Percentiles rank a stretch among this genome's conserved stretches.
Evolutionary conservation across 2,329 filamentous ascomycete species (phyloP).

Genomic region (Lecanicillium sp.): DNA sequence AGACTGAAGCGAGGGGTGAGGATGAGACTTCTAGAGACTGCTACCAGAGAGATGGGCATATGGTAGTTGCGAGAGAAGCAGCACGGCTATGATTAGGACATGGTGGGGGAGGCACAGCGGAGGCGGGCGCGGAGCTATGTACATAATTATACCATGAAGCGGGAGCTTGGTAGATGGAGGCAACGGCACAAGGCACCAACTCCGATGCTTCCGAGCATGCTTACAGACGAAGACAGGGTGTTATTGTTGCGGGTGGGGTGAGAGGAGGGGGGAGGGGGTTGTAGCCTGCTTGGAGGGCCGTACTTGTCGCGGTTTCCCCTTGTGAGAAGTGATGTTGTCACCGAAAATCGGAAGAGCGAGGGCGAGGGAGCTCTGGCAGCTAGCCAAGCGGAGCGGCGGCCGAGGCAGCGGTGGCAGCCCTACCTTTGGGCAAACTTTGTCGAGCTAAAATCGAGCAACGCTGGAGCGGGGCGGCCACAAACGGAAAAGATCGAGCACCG

Average conservation of each 20-base stretch:
- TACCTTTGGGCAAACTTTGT: neutral
- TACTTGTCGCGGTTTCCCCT: too few relatives aligned
- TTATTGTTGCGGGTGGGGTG: too few relatives aligned
- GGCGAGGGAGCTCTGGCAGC: neutral
- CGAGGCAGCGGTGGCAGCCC: too few relatives aligned
- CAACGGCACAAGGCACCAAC: too few relatives aligned
- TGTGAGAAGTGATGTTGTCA: constrained; percentile 3
- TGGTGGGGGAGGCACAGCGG: neutral
- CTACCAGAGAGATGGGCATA: too few relatives aligned
- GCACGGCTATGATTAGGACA: neutral
- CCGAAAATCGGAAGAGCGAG: neutral
- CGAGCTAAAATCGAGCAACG: neutral
- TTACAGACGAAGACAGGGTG: too few relatives aligned
- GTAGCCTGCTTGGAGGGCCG: too few relatives aligned
- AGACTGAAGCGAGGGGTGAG: too few relatives aligned
- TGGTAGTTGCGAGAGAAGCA: neutral
- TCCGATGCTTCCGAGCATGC: constrained; percentile 4
- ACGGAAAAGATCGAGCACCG: too few relatives aligned
- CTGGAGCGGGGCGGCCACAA: neutral
- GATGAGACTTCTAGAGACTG: too few relatives aligned
- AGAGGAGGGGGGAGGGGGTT: too few relatives aligned
- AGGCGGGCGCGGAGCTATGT: neutral
- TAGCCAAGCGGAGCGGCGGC: too few relatives aligned
- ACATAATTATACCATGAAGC: neutral
- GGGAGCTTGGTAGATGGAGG: neutral